Evolutionary conservation across 805 yeast genomes (phyloP), one percentile per base, ranked within the genome.

Genomic region (Cephaloascus fragrans): DNA sequence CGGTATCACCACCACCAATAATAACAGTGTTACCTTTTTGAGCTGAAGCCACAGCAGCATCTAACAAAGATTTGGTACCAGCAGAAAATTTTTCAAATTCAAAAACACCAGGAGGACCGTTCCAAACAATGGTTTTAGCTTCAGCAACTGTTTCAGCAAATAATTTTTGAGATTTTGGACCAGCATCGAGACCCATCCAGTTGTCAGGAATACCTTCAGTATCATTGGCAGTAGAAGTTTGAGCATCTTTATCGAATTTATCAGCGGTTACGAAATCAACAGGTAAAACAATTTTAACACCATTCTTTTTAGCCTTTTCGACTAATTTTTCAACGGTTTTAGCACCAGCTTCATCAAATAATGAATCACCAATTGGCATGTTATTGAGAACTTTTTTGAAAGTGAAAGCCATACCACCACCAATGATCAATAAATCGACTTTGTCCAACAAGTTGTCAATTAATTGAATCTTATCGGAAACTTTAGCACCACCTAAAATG

Each of bases 381-480:
- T 76, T 73, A 67, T 87, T 84, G 47, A 87, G 60, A 39, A 90
- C 83, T 78, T 93, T 93, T 79, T 85, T 87, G 81, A 93, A 93
- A 56, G 98, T 93, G 83, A 90, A 93, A 46, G 98, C 93, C 98
- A 93, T 93, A 73, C 98, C 98, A 73, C 98, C 98, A 64, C 98
- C 97, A 58, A 93, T 80, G 70, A 93, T 87, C 64, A 93, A 75
- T 48, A 81, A 69, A 70, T 93, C 83, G 58, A 93, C 97, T 80
- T 93, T 93, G 76, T 90, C 93, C 59, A 90, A 77, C 68, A 80
- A 74, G 80, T 89, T 93, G 74, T 93, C 97, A 59, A 93, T 93
- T 70, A 93, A 80, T 75, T 87, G 97, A 61, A 93, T 93, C 83
- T 93, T 93, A 72, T 93, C 98, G 50, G 95, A 83, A 52, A 93